Evolutionary conservation across 2,329 filamentous ascomycete species (phyloP), one percentile per base, ranked within the genome.

Genomic region (Paracoccidioides lutzii): DNA sequence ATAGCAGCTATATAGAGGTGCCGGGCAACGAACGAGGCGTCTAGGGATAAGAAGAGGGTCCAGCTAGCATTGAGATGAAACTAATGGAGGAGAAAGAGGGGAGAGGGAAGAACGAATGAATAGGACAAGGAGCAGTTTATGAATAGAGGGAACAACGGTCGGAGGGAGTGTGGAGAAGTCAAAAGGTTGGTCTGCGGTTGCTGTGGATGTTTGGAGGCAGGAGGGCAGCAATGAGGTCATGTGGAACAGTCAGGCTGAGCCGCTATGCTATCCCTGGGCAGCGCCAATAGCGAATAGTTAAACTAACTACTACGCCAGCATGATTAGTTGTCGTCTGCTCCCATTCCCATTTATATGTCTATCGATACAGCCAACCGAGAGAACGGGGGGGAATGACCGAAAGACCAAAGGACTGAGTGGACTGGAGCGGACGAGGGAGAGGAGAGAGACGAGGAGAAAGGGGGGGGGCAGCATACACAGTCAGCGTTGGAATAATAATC

Each of bases 211-310:
- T 9, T 37, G 35, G 35, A 37, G 35, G 9, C 9, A 37, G 38
- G 7, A 12, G 7, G 32, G 30, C 46, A 22, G 51, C 33, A 9
- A 53, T 55, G 57, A 55, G 55, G 58, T 59, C 58, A 57, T 53
- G 58, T 53, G 58, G 55, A 54, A 53, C 55, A 56, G 55, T 56
- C 58, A 57, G 22, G 42, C 42, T 42, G 46, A 33, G 40, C 32
- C n/a, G 38, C 15, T n/a, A 4, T n/a, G 22, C 32, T 33, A 15
- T 49, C 45, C 45, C 30, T 8, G 45, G 3, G 22, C 22, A n/a
- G 7, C 22, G 14, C 22, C 1, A 44, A 4, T 7, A 44, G 42
- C 8, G 9, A n/a, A 43, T 43, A 6, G 41, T 15, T 44, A 7
- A 3, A 6, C 14, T 44, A 44, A 44, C 10, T 37, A 10, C 35